Percentiles rank a stretch among this genome's conserved stretches.
These are phyloP conservation scores for Camellia lanceoleosa DNA, from an alignment of 148 eudicot genomes.

Conservation along the genomic window DNA sequence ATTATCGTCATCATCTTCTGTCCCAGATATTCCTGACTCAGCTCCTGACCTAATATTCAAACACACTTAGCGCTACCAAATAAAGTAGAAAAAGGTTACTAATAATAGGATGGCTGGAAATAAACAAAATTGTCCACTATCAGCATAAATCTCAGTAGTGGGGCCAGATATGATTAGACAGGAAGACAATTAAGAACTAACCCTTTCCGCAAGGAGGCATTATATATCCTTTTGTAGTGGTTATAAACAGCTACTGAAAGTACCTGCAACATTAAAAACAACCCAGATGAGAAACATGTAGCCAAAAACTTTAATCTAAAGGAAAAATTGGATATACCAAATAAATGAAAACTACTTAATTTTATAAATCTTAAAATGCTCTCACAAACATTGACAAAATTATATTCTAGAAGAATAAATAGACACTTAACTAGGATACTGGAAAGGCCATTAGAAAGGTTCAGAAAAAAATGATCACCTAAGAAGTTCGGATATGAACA, in stretches of 20 bases:
- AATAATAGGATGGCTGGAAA: slow-evolving; percentile 2
- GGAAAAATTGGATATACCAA: background rate
- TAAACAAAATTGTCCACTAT: background rate
- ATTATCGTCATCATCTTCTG: slow-evolving; percentile 57
- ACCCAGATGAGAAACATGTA: background rate
- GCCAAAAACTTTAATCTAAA: background rate
- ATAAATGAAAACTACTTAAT: background rate
- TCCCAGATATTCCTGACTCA: slow-evolving; percentile 34
- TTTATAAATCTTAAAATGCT: background rate
- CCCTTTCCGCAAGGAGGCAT: slow-evolving; percentile 59
- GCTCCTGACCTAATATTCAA: slow-evolving; percentile 60
- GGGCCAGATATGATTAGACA: slow-evolving; percentile 7
- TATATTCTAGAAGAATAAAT: background rate
- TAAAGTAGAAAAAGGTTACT: slow-evolving; percentile 5
- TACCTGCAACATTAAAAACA: slow-evolving; percentile 45
- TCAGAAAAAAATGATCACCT: background rate
- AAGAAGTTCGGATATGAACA: background rate
- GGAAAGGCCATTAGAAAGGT: background rate
- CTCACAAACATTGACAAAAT: background rate
- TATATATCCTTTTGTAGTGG: slow-evolving; percentile 83
- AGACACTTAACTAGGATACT: background rate
- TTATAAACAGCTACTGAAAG: slow-evolving; percentile 92
- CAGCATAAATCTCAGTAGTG: background rate
- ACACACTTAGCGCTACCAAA: background rate
- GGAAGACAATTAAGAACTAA: slow-evolving; percentile 28